Evolutionary conservation across 2,329 filamentous ascomycete genomes (phyloP).

Genomic region (Epichloe bromicola): DNA sequence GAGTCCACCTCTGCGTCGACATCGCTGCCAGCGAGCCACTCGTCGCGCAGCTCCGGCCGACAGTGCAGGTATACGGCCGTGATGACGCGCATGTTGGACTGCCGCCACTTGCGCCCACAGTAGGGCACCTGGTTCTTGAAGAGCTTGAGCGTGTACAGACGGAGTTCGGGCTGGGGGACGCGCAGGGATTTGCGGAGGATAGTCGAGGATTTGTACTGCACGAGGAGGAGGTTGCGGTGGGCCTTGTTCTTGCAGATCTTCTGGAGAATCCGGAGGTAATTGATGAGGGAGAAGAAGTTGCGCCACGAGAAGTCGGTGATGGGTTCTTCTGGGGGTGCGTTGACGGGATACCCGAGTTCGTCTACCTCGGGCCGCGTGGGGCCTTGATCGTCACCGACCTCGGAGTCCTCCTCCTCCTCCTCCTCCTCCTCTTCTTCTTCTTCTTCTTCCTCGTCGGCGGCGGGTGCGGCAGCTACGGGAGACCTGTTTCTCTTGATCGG

Average conservation of each 20-base stretch:
- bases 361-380: slow-evolving; percentile 53
- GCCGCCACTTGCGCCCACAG: slow-evolving; percentile 95
- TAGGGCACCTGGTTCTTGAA: slow-evolving; percentile 99
- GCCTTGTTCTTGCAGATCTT: slow-evolving; percentile 95
- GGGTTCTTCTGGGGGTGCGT: slow-evolving; percentile 55
- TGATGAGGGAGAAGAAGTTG: slow-evolving; percentile 91
- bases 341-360: slow-evolving; percentile 71
- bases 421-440: slow-evolving; percentile 13
- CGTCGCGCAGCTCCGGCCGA: slow-evolving; percentile 80
- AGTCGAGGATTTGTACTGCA: slow-evolving; percentile 88
- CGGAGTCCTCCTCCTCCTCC: slow-evolving; percentile 13
- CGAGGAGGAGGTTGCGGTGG: slow-evolving; percentile 83
- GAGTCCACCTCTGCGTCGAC: slow-evolving; percentile 91
- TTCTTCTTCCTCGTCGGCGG: slow-evolving; percentile 8
- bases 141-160: slow-evolving; percentile 90
- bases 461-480: slow-evolving; percentile 22
- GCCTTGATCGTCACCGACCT: slow-evolving; percentile 20
- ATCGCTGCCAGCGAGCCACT: slow-evolving; percentile 85
- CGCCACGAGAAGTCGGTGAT: slow-evolving; percentile 87
- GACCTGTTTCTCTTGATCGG: slow-evolving; percentile 56
- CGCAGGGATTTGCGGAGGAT: slow-evolving; percentile 87
- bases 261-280: slow-evolving; percentile 90
- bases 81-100: slow-evolving; percentile 97
- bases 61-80: slow-evolving; percentile 94
- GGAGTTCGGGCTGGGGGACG: slow-evolving; percentile 73